These are phyloP conservation scores for Hippophae rhamnoides DNA, from an alignment of 306 rosid genomes.

Conservation along the genomic window DNA sequence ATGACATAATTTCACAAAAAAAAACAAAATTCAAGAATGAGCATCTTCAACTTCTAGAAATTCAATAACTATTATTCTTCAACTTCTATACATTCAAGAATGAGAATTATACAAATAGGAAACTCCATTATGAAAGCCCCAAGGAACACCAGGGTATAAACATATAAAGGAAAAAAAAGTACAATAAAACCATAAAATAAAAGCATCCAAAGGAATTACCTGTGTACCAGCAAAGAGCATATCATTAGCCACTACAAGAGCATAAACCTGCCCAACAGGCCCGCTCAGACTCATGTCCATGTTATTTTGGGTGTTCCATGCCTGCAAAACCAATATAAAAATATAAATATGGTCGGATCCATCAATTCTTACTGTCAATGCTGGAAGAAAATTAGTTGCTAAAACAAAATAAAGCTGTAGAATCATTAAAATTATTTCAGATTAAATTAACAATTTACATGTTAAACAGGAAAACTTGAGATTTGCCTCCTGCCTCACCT, in stretches of 20 bases:
- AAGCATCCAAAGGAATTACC: constrained; percentile 41
- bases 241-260: constrained; percentile 71
- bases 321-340: constrained; percentile 46
- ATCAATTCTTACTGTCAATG: not conserved
- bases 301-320: constrained; percentile 75
- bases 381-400: too few relatives aligned
- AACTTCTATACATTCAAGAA: not conserved
- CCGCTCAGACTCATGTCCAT: constrained; percentile 67
- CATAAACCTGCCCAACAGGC: constrained; percentile 93
- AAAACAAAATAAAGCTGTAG: too few relatives aligned
- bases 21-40: too few relatives aligned
- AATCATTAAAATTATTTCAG: not conserved
- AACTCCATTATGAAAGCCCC: constrained; percentile 1
- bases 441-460: constrained; percentile 4
- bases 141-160: not conserved
- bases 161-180: not conserved
- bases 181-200: constrained; percentile 6
- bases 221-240: constrained; percentile 95
- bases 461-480: not conserved
- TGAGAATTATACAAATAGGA: not conserved
- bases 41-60: too few relatives aligned
- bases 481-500: constrained; percentile 40
- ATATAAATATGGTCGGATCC: constrained; percentile 13
- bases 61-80: too few relatives aligned
- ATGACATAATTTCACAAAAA: too few relatives aligned